phyloP scores from a whole-genome alignment of 1,139 yeast genomes.

The Protomyces gravidus region DNA sequence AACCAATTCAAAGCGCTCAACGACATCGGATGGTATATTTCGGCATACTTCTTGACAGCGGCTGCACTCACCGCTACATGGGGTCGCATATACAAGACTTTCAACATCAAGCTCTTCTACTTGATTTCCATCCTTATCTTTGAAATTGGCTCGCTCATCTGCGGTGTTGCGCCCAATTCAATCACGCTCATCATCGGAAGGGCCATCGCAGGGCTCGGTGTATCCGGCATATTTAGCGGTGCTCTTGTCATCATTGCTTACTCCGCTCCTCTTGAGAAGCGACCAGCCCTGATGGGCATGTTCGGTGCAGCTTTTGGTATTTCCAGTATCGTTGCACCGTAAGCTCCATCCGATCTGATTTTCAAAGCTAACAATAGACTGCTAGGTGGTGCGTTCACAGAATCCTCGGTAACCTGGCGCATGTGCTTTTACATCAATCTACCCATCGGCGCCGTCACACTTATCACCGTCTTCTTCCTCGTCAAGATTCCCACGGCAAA shows the following conservation, averaged over 20 bases:
- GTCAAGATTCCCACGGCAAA: slow-evolving; percentile 53
- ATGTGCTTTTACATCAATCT: slow-evolving; percentile 74
- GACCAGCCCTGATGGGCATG: slow-evolving; percentile 52
- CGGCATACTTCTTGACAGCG: slow-evolving; percentile 51
- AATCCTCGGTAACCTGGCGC: slow-evolving; percentile 60
- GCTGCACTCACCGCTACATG: slow-evolving; percentile 58
- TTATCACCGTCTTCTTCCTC: slow-evolving; percentile 48
- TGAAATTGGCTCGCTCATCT: slow-evolving; percentile 45
- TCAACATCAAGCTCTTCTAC: slow-evolving; percentile 56
- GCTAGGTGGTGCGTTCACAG: slow-evolving; percentile 63
- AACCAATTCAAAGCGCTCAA: slow-evolving; percentile 7
- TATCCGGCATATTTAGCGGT: slow-evolving; percentile 63
- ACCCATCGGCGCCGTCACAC: slow-evolving; percentile 62
- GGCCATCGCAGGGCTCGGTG: slow-evolving; percentile 68
- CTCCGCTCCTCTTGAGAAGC: slow-evolving; percentile 54
- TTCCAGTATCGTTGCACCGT: slow-evolving; percentile 61
- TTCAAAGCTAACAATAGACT: slow-evolving; percentile 55
- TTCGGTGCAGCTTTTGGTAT: slow-evolving; percentile 36
- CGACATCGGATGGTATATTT: slow-evolving; percentile 22
- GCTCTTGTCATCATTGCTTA: slow-evolving; percentile 59
- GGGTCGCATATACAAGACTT: slow-evolving; percentile 58
- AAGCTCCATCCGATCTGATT: slow-evolving; percentile 52
- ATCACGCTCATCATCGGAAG: slow-evolving; percentile 64
- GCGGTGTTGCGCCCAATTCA: slow-evolving; percentile 57
- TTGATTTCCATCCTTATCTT: slow-evolving; percentile 53